Base-by-base conservation (phyloP, 2,329 filamentous ascomycete genomes). In the Stachybotrys echinatus region DNA sequence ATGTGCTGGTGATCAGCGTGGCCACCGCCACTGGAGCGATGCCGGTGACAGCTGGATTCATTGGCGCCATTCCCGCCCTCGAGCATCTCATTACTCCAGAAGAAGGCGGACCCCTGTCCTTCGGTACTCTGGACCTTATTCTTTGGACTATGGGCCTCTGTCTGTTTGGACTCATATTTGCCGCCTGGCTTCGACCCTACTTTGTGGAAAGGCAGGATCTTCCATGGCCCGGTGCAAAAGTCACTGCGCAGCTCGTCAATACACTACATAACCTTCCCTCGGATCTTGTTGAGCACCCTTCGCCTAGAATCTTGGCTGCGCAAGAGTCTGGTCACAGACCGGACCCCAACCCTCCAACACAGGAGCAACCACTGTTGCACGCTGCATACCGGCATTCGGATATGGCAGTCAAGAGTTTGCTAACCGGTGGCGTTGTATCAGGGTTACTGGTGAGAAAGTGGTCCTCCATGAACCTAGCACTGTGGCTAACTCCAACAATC, bases 111-210 rank as follows among this genome's bases (percentile, higher is more conserved):
- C 45, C 45, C 10, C 12, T 47, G 45, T 19, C n/a, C n/a, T 6
- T 47, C 19, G 7, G 23, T 14, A 19, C 14, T 19, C 18, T 7
- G 18, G 39, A 39, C 18, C 45, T 47, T 18, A 19, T 38, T 19
- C 18, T 38, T 20, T 47, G 45, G 45, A 38, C 45, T 21, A 18
- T 39, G 7, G 45, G n/a, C 23, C 12, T 47, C 18, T 47, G 23
- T 38, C 37, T 48, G 21, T 48, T 48, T 42, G 46, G 46, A 14
- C 31, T 47, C 23, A 38, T 38, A 21, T 47, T 47, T 39, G 45
- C 45, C 12, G 23, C 45, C 10, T 12, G 6, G 45, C 23, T 47
- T 17, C 45, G 45, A 18, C 18, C 17, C 8, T 19, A 38, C 23
- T 37, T 47, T 31, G 18, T 47, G 14, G 31, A 47, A 22, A n/a